These are phyloP conservation scores for Quercus tomentella DNA, from an alignment of 331 rosid genomes.

Conservation along the genomic window DNA sequence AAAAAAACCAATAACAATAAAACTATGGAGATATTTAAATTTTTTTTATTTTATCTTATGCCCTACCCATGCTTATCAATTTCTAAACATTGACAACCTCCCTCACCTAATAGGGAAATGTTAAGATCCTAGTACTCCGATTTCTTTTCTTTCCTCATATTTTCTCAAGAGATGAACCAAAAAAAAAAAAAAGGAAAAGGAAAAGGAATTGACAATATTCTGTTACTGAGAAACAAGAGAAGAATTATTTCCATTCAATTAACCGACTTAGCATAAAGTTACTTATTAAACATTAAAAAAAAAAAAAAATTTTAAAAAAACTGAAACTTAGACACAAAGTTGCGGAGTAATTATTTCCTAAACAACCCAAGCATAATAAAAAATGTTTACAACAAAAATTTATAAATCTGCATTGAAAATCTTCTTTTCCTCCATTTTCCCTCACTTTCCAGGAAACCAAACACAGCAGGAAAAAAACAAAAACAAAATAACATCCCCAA, in stretches of 20 bases:
- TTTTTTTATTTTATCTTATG: background rate
- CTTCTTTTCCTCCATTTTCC: background rate
- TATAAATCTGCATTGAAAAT: background rate
- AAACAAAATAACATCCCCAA: background rate
- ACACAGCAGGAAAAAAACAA: background rate
- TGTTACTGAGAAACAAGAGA: background rate
- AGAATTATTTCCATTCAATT: background rate
- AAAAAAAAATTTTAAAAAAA: too few species aligned
- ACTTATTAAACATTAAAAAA: too few species aligned
- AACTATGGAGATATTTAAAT: background rate
- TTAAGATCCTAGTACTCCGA: constrained; percentile 10
- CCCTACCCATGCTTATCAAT: background rate
- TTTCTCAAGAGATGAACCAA: background rate
- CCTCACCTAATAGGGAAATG: background rate
- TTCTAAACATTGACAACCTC: background rate
- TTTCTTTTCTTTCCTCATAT: constrained; percentile 8
- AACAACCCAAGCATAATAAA: background rate
- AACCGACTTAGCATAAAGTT: background rate
- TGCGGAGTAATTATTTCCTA: background rate
- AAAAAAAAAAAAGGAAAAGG: background rate
- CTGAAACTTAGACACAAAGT: background rate
- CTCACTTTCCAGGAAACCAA: background rate
- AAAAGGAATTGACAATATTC: background rate
- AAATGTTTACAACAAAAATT: background rate
- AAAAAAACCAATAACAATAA: background rate